A percentile compares a stretch with the other conserved stretches of the same genome.
Conservation (phyloP, 768 basidiomycete species). For the Tricholoma flavovirens region DNA sequence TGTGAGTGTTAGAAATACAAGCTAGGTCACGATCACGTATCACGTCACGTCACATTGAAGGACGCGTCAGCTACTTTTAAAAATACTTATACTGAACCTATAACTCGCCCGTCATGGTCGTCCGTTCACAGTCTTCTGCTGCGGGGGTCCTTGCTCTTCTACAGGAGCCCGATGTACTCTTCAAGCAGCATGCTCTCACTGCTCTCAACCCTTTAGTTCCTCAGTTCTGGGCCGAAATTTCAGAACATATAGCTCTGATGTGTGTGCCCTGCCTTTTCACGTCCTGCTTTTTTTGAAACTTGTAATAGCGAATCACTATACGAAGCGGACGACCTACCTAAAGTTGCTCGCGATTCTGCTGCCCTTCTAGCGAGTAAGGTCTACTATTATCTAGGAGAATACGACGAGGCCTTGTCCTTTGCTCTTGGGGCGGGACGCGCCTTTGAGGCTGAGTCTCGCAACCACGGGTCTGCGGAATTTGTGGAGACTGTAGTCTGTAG, state of each 20-base stretch:
- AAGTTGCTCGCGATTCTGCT: slow-evolving; percentile 72
- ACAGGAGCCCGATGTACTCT: slow-evolving; percentile 77
- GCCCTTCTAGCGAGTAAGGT: slow-evolving; percentile 96
- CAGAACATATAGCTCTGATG: slow-evolving; percentile 89
- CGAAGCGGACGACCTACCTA: slow-evolving; percentile 72
- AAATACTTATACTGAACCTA: too few relatives aligned
- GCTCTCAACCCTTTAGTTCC: slow-evolving; percentile 80
- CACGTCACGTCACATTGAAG: slow-evolving; percentile 18
- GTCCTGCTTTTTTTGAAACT: slow-evolving; percentile 5
- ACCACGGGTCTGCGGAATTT: slow-evolving; percentile 72
- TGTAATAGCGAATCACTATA: slow-evolving; percentile 77
- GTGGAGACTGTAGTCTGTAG: slow-evolving; percentile 91
- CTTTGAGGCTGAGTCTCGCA: slow-evolving; percentile 71
- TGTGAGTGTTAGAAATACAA: slow-evolving; percentile 22
- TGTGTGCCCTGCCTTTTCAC: slow-evolving; percentile 33
- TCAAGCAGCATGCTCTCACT: slow-evolving; percentile 89
- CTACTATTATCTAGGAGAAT: slow-evolving; percentile 93
- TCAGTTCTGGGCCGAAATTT: slow-evolving; percentile 98
- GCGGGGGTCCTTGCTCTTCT: slow-evolving; percentile 91
- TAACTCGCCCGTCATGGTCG: too few relatives aligned
- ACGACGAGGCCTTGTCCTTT: slow-evolving; percentile 93
- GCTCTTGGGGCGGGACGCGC: slow-evolving; percentile 86
- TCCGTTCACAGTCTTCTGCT: slow-evolving; percentile 71
- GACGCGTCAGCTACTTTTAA: slow-evolving; percentile 38
- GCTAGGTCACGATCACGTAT: slow-evolving; percentile 23